Evolutionary conservation across 805 yeast species (phyloP), one percentile per base, ranked within the genome.

Genomic region (Zygosaccharomyces gambellarensis): DNA sequence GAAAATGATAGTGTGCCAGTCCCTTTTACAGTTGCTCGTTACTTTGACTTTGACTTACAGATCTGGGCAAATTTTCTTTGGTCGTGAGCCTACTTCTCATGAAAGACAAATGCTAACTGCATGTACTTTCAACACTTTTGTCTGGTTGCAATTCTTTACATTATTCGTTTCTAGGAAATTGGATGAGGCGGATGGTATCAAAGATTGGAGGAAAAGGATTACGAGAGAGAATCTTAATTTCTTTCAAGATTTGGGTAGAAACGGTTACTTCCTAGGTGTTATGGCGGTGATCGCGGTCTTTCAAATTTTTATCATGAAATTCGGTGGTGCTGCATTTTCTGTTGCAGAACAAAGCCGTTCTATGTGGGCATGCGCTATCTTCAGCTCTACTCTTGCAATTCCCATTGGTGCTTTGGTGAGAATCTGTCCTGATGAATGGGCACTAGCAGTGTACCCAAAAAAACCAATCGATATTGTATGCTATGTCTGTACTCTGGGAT

Each of bases 111-210:
- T 84, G 69, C 69, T 92, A 32, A 78, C 81, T 55, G 89, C 98
- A 2, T 74, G 90, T 79, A 92, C 95, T 1, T 94, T 94, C 75
- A 94, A 94, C 68, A 77, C 98, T 0, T 94, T 94, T 75, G 98
- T 94, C 43, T 94, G 99, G 99, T 74, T 94, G 68, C 99, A 94
- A 72, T 85, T 94, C 65, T 94, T 94, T 80, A 90, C 92, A 59
- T 76, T 94, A 70, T 81, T 92, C 62, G 95, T 89, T 39, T 83
- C 96, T 14, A 81, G 99, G 63, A 87, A 95, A 56, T 73, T 94
- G 50, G 97, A 94, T 68, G 95, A 87, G 69, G 90, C 83, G 48
- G 90, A 84, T 58, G 89, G 85, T 21, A 72, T 85, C 25, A 71
- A 72, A 2, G 72, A 67, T 2, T 72, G 86, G 44, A 73, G 72